Base-by-base conservation (phyloP, 306 rosid genomes). In the Geum urbanum region DNA sequence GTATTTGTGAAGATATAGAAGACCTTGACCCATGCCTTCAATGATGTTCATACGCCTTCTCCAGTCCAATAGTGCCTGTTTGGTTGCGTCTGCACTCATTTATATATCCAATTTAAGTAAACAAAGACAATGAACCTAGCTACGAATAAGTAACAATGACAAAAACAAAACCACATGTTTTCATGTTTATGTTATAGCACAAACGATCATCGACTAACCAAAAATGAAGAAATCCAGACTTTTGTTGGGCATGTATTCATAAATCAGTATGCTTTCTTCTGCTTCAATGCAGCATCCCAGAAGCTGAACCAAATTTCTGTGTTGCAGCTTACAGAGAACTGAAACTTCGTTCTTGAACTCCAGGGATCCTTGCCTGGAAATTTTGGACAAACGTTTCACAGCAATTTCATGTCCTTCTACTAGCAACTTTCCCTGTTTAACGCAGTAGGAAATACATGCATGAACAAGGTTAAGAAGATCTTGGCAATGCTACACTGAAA, bases 211-310 rank as follows among this genome's bases (percentile, higher is more conserved):
- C 40, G 8, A 51, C 67, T 27, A 5, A 80, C 78, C 74, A 72
- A 80, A 80, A 37, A 80, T 63, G 72, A 80, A 80, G 63, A 72
- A 61, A 67, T 76, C 84, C 72, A 76, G 62, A 74, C 80, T 80
- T 62, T 12, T 67, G 74, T 76, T 76, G 49, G 69, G 40, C 77
- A 72, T 76, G 73, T 80, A 76, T 64, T 80, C 84, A 4, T 80
- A 72, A 37, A 72, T 62, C 51, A 80, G n/a, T 53, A 76, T 67
- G 10, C 54, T 74, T 58, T 79, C 79, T 41, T 57, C 79, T 9
- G 47, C 45, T 14, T 74, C 69, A 69, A 72, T 62, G 80, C 80
- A 76, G 35, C 57, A 80, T 3, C 80, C 78, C 64, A 80, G 32
- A 74, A 76, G 74, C 71, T 72, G 61, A 4, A 80, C 75, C 19